phyloP scores from a whole-genome alignment of 495 filamentous ascomycete species.

The Lasiosphaeriaceae sp. region DNA sequence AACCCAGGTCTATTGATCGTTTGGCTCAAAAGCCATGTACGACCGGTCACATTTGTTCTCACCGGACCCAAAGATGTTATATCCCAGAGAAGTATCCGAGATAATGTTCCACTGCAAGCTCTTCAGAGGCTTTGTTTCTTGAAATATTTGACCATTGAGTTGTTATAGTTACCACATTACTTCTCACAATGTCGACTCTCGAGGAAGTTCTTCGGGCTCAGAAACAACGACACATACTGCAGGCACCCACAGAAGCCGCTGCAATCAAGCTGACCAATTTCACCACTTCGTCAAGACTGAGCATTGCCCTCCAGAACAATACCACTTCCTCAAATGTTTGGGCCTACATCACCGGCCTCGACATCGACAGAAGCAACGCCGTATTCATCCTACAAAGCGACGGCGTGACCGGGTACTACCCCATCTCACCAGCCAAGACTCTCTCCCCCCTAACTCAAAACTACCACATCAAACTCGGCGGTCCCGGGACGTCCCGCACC shows the following conservation, averaged over 20 bases:
- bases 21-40: no score
- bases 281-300: conserved; percentile 41
- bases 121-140: no score
- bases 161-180: background rate
- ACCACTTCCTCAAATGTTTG: conserved; percentile 58
- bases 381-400: conserved; percentile 61
- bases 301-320: conserved; percentile 60
- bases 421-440: conserved; percentile 22
- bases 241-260: conserved; percentile 1
- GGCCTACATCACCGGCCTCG: conserved; percentile 68
- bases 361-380: conserved; percentile 56
- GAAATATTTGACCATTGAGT: no score
- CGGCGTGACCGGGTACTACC: conserved; percentile 35
- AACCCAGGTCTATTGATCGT: no score
- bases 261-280: background rate
- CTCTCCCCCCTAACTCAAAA: conserved; percentile 43
- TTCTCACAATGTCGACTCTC: conserved; percentile 23
- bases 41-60: no score
- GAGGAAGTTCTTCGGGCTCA: conserved; percentile 20
- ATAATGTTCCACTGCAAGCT: no score
- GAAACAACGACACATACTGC: conserved; percentile 16
- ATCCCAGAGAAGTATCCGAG: no score
- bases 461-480: conserved; percentile 61
- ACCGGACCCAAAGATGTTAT: no score
- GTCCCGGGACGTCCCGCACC: conserved; percentile 52